Conservation (phyloP, 768 basidiomycete species). For the Amanita muscaria region DNA sequence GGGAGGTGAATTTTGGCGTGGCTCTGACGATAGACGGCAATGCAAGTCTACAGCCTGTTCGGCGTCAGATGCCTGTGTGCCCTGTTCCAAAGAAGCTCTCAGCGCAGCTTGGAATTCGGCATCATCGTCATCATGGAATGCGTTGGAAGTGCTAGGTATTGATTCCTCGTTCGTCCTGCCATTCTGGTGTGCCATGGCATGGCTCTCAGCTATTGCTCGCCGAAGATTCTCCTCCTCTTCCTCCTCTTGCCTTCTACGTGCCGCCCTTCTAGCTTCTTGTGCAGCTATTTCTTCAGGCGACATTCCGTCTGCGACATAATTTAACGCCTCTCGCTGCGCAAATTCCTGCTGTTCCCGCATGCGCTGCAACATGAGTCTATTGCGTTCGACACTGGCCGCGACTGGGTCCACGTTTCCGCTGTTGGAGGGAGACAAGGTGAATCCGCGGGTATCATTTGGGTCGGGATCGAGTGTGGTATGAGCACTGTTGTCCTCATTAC, state of each 20-base stretch:
- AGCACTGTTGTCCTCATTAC: conserved; percentile 6
- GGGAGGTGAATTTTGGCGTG: conserved; percentile 17
- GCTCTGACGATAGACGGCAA: background rate
- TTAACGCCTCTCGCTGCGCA: conserved; percentile 54
- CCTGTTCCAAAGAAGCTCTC: conserved; percentile 68
- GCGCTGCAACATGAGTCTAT: conserved; percentile 47
- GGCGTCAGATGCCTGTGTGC: conserved; percentile 23
- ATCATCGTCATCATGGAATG: conserved; percentile 77
- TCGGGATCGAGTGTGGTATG: conserved; percentile 8
- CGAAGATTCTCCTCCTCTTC: conserved; percentile 53
- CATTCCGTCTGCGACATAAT: conserved; percentile 19
- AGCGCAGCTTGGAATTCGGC: conserved; percentile 82
- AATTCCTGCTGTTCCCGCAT: conserved; percentile 61
- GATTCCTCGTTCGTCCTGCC: background rate
- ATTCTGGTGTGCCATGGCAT: conserved; percentile 28
- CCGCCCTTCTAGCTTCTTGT: conserved; percentile 24
- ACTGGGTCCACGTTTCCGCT: conserved; percentile 43
- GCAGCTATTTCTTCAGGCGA: conserved; percentile 24
- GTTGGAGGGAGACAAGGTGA: conserved; percentile 8
- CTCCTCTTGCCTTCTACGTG: conserved; percentile 27
- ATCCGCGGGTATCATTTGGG: conserved; percentile 2
- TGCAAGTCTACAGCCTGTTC: background rate
- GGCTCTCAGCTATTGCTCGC: conserved; percentile 54
- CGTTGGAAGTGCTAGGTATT: background rate
- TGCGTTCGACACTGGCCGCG: conserved; percentile 59